Evolutionary conservation across 306 rosid genomes (phyloP), one percentile per base, ranked within the genome.

Genomic region (Hylodesmum podocarpum): DNA sequence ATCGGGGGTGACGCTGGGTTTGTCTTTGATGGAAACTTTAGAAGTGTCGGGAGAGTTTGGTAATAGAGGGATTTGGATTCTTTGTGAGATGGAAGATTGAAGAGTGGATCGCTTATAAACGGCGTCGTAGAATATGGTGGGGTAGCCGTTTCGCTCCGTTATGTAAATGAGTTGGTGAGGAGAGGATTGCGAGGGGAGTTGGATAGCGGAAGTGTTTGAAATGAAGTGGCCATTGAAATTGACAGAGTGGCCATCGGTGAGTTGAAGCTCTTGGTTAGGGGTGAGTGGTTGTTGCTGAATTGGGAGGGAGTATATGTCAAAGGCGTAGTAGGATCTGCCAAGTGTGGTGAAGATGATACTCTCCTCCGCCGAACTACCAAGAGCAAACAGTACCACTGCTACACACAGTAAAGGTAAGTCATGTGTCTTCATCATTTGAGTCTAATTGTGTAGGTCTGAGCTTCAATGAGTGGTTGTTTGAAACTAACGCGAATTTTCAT

Each of bases 161-260:
- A 92, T 88, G 64, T 94, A 94, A 70, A 92, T 75, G 66, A 94
- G 73, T 12, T 84, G 87, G 9, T 89, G 67, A 4, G 82, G 72
- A 1, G 81, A 40, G 0, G 80, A 40, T 18, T 67, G 39, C 24
- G 81, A 10, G 27, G 66, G 84, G 29, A 75, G 46, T 25, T 73
- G 74, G 65, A 82, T 24, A 11, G 59, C 7, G 6, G 89, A 25
- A 8, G 58, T 61, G 15, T 90, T 85, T 49, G 25, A 68, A 41
- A 36, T 64, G 78, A 95, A 92, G n/a, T 92, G 88, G 75, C 98
- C 98, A 58, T 95, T 95, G 62, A 86, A 95, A 29, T 92, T 95
- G 75, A 94, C 86, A 50, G 93, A 90, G 43, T 59, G 71, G 24
- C 93, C 97, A 33, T 95, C 98, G 3, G 95, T 95, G 79, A 95